Base-by-base conservation (phyloP, 768 basidiomycete species). In the Trametes cubensis region DNA sequence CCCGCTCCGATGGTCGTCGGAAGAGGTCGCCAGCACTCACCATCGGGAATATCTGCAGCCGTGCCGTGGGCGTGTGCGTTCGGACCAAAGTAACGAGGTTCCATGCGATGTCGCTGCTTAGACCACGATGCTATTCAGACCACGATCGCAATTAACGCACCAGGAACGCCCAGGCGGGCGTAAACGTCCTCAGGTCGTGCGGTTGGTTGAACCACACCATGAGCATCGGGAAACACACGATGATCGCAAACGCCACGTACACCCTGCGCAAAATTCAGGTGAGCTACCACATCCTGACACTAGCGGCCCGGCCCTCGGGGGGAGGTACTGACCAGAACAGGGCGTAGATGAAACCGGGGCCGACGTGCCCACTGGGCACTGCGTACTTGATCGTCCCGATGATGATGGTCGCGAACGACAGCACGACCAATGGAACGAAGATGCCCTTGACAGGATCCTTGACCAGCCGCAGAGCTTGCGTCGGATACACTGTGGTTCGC, bases 191-290 rank as follows among this genome's bases (percentile, higher is more conserved):
- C 55, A 81, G 56, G 42, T 81, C 79, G 62, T 81, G 80, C 6
- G 80, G 78, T 51, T 78, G 69, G 56, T 79, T 79, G 69, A 78
- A 81, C 80, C 79, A 82, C 46, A 81, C 77, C 76, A 80, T 78
- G 52, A 81, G 67, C 80, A 81, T 81, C 6, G 77, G 77, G 63
- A 81, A 77, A 60, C 77, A 81, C 10, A 78, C 75, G 4, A 74
- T 10, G 25, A 78, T 47, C 1, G 79, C 66, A 10, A 78, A 69
- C 23, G 70, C 61, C 28, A 80, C 76, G 57, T 82, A 82, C 17
- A 79, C 68, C 80, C 80, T 80, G 58, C 38, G 44, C 15, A 8
- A 15, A 17, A 21, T 13, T 34, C 34, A 34, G 34, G 10, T 34
- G 34, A 34, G 34, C 34, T 34, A 34, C 34, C 34, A 34, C 34